Conservation (phyloP, 2,329 filamentous ascomycete species). For the Pseudogymnoascus sp. region DNA sequence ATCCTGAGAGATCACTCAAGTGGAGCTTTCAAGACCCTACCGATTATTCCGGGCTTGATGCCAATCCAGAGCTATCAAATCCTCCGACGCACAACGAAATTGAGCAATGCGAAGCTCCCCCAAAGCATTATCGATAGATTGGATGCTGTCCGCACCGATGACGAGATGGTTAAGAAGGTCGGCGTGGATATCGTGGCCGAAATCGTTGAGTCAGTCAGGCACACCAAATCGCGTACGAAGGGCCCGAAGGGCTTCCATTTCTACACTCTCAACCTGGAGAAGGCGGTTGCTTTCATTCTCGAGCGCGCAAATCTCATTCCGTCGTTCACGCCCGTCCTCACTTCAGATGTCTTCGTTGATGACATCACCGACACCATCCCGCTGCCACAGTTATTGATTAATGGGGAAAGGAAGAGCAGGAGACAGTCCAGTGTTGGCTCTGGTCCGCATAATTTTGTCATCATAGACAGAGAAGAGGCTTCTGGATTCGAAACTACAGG, state of each 20-base stretch:
- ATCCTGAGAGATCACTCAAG: constrained; percentile 72
- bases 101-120: constrained; percentile 83
- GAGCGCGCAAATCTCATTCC: constrained; percentile 81
- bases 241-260: constrained; percentile 83
- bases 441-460: constrained; percentile 78
- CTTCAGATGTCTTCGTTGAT: constrained; percentile 32
- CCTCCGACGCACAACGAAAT: constrained; percentile 84
- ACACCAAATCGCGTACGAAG: constrained; percentile 47
- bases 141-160: constrained; percentile 66
- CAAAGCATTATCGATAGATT: constrained; percentile 59
- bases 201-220: constrained; percentile 70
- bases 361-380: constrained; percentile 38
- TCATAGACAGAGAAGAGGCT: constrained; percentile 58
- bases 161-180: constrained; percentile 71
- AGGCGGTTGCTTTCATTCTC: constrained; percentile 87
- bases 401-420: constrained; percentile 33
- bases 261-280: constrained; percentile 94
- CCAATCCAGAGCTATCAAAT: constrained; percentile 97
- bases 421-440: constrained; percentile 58
- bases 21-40: constrained; percentile 74
- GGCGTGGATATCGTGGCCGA: constrained; percentile 79
- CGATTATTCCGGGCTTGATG: constrained; percentile 93
- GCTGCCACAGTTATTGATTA: constrained; percentile 38
- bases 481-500: constrained; percentile 65
- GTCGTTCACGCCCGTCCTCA: constrained; percentile 35